Evolutionary conservation across 768 basidiomycete species (phyloP), one percentile per base, ranked within the genome.

Genomic region (Calocybe gangraenosa): DNA sequence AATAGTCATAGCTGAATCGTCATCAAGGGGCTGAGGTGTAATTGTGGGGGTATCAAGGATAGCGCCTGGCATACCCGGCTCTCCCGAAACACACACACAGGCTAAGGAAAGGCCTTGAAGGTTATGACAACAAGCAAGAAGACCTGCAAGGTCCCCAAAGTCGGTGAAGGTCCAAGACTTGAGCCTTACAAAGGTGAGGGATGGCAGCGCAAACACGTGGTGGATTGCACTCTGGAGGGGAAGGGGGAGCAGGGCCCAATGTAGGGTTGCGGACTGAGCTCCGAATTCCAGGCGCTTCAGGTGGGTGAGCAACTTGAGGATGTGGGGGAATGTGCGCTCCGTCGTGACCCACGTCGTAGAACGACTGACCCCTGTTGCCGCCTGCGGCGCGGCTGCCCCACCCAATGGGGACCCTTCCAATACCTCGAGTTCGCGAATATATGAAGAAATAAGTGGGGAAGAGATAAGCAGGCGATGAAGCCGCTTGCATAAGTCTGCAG

Each of bases 141-240:
- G 52, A 7, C 52, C 44, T 3, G 65, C 56, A 42, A 73, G 62
- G 8, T 66, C 62, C 14, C 56, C 48, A 44, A 64, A 62, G 53
- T 58, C 63, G 15, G 65, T 59, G 48, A 73, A 72, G 3, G 63
- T 57, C 68, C 69, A 73, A 5, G 62, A 65, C 34, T 68, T 65
- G 10, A 73, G 61, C 13, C 70, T 65, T 17, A 73, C 49, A 40
- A 67, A 70, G 5, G 59, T 63, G 18, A 73, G 60, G 7, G 66
- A 61, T 0, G 62, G 62, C 1, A 61, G 49, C 0, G 63, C 57
- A 14, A 73, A 56, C n/a, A 71, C 54, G 14, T 63, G 58, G 45
- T 53, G 62, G 5, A 73, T 52, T 5, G 69, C 69, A 18, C 56
- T 51, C 32, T 64, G 65, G 23, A 70, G 61, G 2, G 64, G 47